A percentile compares a stretch with the other conserved stretches of the same genome.
These are phyloP conservation scores for Monosporascus cannonballus DNA, from an alignment of 2,329 filamentous ascomycete genomes.

Conservation along the genomic window DNA sequence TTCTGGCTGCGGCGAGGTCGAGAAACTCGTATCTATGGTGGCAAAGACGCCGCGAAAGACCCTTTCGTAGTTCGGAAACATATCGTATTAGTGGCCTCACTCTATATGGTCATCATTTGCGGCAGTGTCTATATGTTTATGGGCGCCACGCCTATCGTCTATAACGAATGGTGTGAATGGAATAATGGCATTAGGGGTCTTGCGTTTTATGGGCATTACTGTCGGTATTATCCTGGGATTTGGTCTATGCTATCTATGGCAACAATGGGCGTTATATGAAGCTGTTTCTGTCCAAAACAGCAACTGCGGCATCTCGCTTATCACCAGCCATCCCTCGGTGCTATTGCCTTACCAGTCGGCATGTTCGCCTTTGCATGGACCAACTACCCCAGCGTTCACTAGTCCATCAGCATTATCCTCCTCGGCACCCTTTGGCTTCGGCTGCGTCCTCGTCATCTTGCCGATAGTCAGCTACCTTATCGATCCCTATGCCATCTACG, in stretches of 20 bases:
- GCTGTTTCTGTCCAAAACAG: slow-evolving; percentile 36
- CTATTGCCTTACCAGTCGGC: slow-evolving; percentile 54
- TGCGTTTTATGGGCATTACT: slow-evolving; percentile 60
- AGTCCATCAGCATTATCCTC: slow-evolving; percentile 37
- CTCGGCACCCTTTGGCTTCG: slow-evolving; percentile 31
- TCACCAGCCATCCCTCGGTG: slow-evolving; percentile 55
- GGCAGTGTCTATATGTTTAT: slow-evolving; percentile 55
- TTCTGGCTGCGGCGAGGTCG: too few species aligned
- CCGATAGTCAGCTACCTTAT: slow-evolving; percentile 52
- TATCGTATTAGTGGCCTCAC: slow-evolving; percentile 58
- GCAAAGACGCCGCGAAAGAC: slow-evolving; percentile 58
- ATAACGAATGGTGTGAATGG: slow-evolving; percentile 54
- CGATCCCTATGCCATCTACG: slow-evolving; percentile 64
- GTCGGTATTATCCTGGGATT: slow-evolving; percentile 60
- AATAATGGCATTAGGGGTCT: slow-evolving; percentile 53
- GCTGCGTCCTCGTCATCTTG: slow-evolving; percentile 50
- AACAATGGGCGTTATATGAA: slow-evolving; percentile 50
- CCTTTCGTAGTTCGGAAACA: slow-evolving; percentile 66
- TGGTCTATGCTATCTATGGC: slow-evolving; percentile 48
- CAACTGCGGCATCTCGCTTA: slow-evolving; percentile 60
- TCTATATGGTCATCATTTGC: slow-evolving; percentile 61
- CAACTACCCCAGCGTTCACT: slow-evolving; percentile 46
- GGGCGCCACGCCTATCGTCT: slow-evolving; percentile 60
- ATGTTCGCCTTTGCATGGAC: slow-evolving; percentile 69
- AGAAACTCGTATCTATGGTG: slow-evolving; percentile 35